These are phyloP conservation scores for Zymoseptoria crescenta DNA, from an alignment of 2,329 filamentous ascomycete genomes.

Conservation along the genomic window DNA sequence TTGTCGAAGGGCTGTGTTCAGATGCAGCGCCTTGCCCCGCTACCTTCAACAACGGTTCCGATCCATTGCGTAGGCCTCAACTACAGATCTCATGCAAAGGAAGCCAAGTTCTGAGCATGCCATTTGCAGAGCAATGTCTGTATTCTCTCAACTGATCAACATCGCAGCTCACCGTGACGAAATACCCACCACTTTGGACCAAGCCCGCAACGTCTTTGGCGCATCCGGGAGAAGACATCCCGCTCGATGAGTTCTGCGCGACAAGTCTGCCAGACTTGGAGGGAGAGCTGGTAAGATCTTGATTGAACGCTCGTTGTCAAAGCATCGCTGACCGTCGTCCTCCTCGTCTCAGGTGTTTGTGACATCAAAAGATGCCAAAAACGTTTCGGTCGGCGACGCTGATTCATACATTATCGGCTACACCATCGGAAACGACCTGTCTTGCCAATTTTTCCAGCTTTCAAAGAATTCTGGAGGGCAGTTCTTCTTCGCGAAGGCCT, in stretches of 20 bases:
- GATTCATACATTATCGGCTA: conserved; percentile 48
- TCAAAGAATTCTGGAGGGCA: conserved; percentile 46
- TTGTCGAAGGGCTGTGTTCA: no score
- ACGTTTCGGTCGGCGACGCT: conserved; percentile 40
- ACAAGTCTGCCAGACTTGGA: conserved; percentile 7
- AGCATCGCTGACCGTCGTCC: not conserved
- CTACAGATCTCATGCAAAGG: conserved; percentile 6
- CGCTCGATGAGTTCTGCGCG: conserved; percentile 6
- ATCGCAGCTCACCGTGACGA: conserved; percentile 1
- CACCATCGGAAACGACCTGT: conserved; percentile 49
- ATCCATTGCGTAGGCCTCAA: conserved; percentile 12
- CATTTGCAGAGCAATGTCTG: not conserved
- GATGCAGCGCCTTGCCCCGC: conserved; percentile 4
- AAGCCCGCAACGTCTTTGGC: conserved; percentile 10
- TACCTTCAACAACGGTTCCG: conserved; percentile 3
- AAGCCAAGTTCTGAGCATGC: conserved; percentile 1
- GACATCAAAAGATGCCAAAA: conserved; percentile 23
- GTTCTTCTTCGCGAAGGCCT: conserved; percentile 51
- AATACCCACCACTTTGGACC: conserved; percentile 8
- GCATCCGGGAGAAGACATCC: conserved; percentile 8
- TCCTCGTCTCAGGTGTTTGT: conserved; percentile 6
- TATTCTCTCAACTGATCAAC: not conserved
- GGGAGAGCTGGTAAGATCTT: not conserved
- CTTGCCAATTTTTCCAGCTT: conserved; percentile 45
- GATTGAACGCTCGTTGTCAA: not conserved